Conservation (phyloP, 2,329 filamentous ascomycete genomes). For the Aspergillus awamori region DNA sequence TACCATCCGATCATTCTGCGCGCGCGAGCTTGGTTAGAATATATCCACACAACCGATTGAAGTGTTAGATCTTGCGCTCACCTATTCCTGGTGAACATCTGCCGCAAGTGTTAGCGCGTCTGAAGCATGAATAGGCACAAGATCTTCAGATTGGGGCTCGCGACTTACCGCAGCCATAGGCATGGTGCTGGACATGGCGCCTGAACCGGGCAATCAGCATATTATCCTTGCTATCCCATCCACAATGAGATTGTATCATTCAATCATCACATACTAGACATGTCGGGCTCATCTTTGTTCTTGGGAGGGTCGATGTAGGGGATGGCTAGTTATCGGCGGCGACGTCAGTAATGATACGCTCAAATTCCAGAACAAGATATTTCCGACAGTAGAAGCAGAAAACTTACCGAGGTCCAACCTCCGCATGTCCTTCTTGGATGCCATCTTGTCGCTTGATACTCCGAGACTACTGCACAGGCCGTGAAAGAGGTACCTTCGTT, state of each 20-base stretch:
- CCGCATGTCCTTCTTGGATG: constrained; percentile 75
- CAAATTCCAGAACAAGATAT: not conserved
- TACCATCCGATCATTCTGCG: constrained; percentile 66
- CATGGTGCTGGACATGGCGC: constrained; percentile 73
- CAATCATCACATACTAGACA: constrained; percentile 61
- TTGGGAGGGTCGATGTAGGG: constrained; percentile 78
- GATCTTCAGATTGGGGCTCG: not conserved
- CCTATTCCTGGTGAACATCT: constrained; percentile 91
- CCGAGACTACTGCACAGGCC: constrained; percentile 3
- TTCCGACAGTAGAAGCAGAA: not conserved
- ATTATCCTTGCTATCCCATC: not conserved
- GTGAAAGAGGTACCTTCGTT: constrained; percentile 7
- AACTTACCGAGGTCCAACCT: constrained; percentile 70
- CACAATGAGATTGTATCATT: not conserved
- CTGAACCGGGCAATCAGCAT: constrained; percentile 38
- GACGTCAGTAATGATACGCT: constrained; percentile 18
- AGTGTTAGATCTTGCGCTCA: constrained; percentile 45
- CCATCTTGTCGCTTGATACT: constrained; percentile 52
- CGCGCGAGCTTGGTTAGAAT: constrained; percentile 17
- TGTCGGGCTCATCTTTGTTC: constrained; percentile 66
- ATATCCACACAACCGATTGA: not conserved
- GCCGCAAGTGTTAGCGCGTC: constrained; percentile 23
- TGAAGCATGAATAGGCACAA: not conserved
- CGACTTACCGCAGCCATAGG: constrained; percentile 81
- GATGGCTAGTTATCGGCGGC: constrained; percentile 63